A percentile compares a stretch with the other conserved stretches of the same genome.
These are phyloP conservation scores for Boletus edulis DNA, from an alignment of 768 basidiomycete genomes.

Conservation along the genomic window DNA sequence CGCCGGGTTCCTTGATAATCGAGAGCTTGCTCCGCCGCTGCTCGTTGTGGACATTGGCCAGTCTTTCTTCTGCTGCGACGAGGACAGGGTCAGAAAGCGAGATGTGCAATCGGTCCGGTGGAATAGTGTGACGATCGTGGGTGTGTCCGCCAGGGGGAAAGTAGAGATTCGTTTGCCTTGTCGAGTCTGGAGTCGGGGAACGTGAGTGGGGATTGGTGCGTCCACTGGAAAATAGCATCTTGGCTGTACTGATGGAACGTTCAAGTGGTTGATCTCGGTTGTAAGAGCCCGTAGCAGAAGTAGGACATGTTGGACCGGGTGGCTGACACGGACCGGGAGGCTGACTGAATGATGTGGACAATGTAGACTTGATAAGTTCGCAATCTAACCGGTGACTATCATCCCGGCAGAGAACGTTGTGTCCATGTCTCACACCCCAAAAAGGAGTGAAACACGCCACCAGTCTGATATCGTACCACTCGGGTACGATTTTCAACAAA, in stretches of 20 bases:
- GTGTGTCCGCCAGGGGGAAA: slow-evolving; percentile 13
- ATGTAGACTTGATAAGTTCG: no score
- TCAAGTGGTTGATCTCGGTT: background rate
- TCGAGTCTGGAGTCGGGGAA: background rate
- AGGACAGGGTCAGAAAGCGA: slow-evolving; percentile 26
- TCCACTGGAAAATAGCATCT: slow-evolving; percentile 14
- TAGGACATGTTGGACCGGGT: background rate
- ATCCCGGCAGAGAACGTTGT: no score
- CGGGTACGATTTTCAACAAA: slow-evolving; percentile 13
- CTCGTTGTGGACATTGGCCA: background rate
- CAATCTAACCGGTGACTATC: no score
- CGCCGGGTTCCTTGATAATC: background rate
- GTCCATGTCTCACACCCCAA: no score
- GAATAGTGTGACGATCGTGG: slow-evolving; percentile 9
- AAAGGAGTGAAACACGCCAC: no score
- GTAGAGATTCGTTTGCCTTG: slow-evolving; percentile 1
- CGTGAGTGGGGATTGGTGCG: background rate
- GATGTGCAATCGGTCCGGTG: slow-evolving; percentile 14
- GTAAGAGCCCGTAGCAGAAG: background rate
- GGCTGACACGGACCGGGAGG: slow-evolving; percentile 16
- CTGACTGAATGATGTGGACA: background rate
- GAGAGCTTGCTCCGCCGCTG: background rate
- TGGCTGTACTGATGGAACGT: slow-evolving; percentile 3
- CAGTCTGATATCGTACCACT: slow-evolving; percentile 28
- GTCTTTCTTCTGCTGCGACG: slow-evolving; percentile 14